These are phyloP conservation scores for Rubus parviflorus DNA, from an alignment of 306 rosid genomes.

Conservation along the genomic window DNA sequence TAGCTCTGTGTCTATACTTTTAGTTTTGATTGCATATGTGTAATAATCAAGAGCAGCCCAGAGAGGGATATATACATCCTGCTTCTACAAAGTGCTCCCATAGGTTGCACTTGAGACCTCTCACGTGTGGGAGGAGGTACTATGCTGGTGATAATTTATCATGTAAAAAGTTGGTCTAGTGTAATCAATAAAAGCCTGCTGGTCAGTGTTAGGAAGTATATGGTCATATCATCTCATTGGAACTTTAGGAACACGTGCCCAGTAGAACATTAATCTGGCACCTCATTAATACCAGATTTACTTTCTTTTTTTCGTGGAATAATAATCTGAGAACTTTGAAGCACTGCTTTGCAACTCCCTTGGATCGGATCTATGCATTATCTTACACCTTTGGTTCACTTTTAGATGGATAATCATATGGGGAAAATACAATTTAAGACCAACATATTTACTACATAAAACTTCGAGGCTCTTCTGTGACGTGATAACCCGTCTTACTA, in stretches of 20 bases:
- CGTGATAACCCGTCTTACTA: not conserved
- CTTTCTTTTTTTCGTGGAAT: not conserved
- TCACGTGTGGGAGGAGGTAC: not conserved
- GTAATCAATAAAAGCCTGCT: constrained; percentile 1
- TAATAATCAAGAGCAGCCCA: not conserved
- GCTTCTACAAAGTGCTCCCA: not conserved
- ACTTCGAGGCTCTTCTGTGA: not conserved
- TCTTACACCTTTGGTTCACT: not conserved
- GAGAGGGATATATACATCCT: not conserved
- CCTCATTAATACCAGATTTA: not conserved
- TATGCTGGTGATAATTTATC: not conserved
- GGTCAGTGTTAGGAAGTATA: not conserved
- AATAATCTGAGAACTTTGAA: not conserved
- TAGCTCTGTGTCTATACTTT: not conserved
- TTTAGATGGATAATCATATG: not conserved
- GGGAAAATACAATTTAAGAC: not conserved
- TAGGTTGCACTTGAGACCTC: not conserved
- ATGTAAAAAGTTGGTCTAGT: not conserved
- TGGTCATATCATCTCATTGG: not conserved
- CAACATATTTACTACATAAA: not conserved
- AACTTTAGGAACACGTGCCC: not conserved
- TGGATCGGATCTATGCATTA: not conserved
- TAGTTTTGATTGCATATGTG: not conserved
- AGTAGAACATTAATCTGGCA: not conserved
- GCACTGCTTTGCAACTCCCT: not conserved